These are phyloP conservation scores for Stemphylium beticola DNA, from an alignment of 2,329 filamentous ascomycete species.

Conservation along the genomic window DNA sequence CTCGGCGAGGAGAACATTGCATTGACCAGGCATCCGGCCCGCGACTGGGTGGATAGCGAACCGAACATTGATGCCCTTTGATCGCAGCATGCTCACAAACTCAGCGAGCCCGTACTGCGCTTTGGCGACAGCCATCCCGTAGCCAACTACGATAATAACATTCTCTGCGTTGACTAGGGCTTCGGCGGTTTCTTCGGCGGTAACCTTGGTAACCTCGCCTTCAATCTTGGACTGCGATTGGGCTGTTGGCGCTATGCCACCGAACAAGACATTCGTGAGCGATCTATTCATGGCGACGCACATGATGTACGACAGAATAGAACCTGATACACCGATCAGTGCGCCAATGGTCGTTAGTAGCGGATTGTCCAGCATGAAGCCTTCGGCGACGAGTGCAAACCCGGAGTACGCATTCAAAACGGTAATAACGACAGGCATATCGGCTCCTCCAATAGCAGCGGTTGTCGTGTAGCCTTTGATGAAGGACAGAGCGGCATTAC, in stretches of 20 bases:
- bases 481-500: conserved; percentile 80
- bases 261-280: conserved; percentile 87
- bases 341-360: conserved; percentile 85
- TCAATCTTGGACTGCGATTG: conserved; percentile 75
- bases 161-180: conserved; percentile 76
- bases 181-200: conserved; percentile 80
- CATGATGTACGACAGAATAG: conserved; percentile 71
- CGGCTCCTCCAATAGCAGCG: conserved; percentile 86
- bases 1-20: conserved; percentile 88
- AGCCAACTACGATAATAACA: conserved; percentile 89
- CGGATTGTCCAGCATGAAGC: conserved; percentile 89
- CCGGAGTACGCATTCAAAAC: conserved; percentile 91
- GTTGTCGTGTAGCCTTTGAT: conserved; percentile 88
- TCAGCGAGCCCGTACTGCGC: conserved; percentile 90
- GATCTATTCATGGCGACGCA: conserved; percentile 93
- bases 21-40: conserved; percentile 91
- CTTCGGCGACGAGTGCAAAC: conserved; percentile 87
- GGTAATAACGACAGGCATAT: conserved; percentile 92
- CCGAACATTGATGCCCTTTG: conserved; percentile 78
- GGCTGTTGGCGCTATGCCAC: conserved; percentile 72
- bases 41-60: conserved; percentile 92
- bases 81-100: conserved; percentile 75
- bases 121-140: conserved; percentile 94
- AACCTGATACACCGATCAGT: conserved; percentile 86
- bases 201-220: conserved; percentile 78